Percentiles rank a stretch among this genome's conserved stretches.
Conservation (phyloP, 345 rosid genomes). For the Euphorbia peplus region DNA sequence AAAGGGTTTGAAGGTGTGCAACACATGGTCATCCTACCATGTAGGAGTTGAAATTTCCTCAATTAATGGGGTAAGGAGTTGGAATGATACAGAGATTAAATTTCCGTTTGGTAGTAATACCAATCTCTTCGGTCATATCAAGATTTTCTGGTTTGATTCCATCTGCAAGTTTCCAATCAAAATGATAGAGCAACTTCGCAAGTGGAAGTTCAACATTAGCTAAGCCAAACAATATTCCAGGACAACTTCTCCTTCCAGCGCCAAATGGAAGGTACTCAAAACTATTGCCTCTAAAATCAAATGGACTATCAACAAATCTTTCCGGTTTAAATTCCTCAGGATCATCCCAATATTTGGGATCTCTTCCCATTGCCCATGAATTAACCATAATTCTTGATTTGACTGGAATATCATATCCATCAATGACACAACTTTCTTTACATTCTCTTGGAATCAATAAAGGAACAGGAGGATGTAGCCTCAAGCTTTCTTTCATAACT, state of each 20-base stretch:
- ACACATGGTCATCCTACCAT: too few species aligned
- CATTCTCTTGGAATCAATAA: slow-evolving; percentile 10
- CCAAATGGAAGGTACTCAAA: slow-evolving; percentile 10
- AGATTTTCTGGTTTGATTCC: not conserved
- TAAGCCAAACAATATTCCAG: not conserved
- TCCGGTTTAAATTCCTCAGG: slow-evolving; percentile 12
- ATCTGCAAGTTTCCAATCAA: not conserved
- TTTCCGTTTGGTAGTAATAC: not conserved
- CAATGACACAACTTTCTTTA: not conserved
- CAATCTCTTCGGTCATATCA: slow-evolving; percentile 8
- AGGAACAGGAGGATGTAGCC: slow-evolving; percentile 1
- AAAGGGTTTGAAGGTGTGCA: too few species aligned
- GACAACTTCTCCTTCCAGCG: slow-evolving; percentile 3
- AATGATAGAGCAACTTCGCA: not conserved
- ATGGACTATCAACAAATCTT: slow-evolving; percentile 1
- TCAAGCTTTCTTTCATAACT: slow-evolving; percentile 6
- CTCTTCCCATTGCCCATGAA: slow-evolving; percentile 4
- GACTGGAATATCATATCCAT: not conserved
- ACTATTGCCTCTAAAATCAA: slow-evolving; percentile 3
- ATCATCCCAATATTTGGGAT: not conserved
- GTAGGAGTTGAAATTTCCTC: too few species aligned
- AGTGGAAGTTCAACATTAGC: slow-evolving; percentile 2
- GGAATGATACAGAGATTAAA: not conserved
- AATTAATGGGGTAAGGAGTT: not conserved
- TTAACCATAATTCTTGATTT: not conserved